Percentiles rank a stretch among this genome's conserved stretches.
These are phyloP conservation scores for Eragrostis nindensis DNA, from an alignment of 176 grass and related monocot genomes.

Conservation along the genomic window DNA sequence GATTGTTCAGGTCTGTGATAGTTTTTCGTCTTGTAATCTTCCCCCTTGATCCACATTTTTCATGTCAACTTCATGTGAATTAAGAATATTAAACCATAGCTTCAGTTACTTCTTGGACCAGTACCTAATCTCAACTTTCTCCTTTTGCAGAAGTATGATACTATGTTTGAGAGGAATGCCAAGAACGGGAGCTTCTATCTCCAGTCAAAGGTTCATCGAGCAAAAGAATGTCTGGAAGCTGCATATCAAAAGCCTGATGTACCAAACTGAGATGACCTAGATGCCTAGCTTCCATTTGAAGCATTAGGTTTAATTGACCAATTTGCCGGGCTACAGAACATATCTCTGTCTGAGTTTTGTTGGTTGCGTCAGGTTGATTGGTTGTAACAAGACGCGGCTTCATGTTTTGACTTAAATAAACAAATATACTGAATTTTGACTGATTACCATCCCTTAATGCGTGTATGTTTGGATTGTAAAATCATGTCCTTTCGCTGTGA, in stretches of 20 bases:
- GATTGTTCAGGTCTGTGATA: slow-evolving; percentile 57
- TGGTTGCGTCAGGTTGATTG: slow-evolving; percentile 31
- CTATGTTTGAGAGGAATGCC: slow-evolving; percentile 81
- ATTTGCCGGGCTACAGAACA: background rate
- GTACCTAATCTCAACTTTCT: background rate
- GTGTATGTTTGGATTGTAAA: background rate
- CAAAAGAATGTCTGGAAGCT: slow-evolving; percentile 84
- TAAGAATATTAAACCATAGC: background rate
- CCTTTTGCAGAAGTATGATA: slow-evolving; percentile 76
- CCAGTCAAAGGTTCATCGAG: slow-evolving; percentile 88
- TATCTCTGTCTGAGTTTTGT: slow-evolving; percentile 1
- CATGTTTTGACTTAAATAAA: background rate
- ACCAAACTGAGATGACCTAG: slow-evolving; percentile 28
- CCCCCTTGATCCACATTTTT: background rate
- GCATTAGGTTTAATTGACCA: background rate
- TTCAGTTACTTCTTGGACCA: background rate
- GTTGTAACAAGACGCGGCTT: slow-evolving; percentile 2
- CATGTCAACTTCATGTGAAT: background rate
- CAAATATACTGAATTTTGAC: slow-evolving; percentile 2
- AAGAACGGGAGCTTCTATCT: slow-evolving; percentile 94
- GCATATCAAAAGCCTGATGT: slow-evolving; percentile 54
- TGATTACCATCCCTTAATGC: background rate
- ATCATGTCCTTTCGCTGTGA: background rate
- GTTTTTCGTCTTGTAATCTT: too few species aligned
- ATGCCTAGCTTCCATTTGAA: background rate